Evolutionary conservation across 129 eudicot species (phyloP).

Genomic region (Ambrosia artemisiifolia): DNA sequence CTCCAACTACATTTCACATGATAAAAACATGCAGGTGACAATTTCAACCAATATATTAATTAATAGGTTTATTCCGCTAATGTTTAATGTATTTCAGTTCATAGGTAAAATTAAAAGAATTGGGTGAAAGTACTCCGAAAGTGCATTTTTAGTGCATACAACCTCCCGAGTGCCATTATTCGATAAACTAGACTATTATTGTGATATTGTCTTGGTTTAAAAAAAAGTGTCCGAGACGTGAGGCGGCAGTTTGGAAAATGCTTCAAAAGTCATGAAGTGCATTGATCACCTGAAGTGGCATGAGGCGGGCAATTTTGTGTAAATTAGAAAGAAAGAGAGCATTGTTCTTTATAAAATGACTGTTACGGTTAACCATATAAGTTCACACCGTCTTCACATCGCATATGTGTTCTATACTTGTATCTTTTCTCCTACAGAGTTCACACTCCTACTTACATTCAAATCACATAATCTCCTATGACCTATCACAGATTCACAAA

Average conservation of each 20-base stretch:
- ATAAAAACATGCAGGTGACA: neutral
- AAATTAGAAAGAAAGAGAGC: too few species aligned
- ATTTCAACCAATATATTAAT: neutral
- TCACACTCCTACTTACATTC: neutral
- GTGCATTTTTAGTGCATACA: too few species aligned
- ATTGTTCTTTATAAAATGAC: too few species aligned
- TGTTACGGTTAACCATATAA: neutral
- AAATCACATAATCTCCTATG: too few species aligned
- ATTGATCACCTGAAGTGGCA: neutral
- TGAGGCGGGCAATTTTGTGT: neutral
- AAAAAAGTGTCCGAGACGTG: neutral
- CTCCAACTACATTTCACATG: neutral
- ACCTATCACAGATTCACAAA: neutral
- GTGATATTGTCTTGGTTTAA: too few species aligned
- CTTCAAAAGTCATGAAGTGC: neutral
- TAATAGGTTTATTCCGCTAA: too few species aligned
- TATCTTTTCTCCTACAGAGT: neutral
- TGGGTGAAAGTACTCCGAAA: too few species aligned
- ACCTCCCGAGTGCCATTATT: too few species aligned
- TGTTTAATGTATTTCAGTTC: too few species aligned
- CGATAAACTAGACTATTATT: neutral
- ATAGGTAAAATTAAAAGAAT: too few species aligned
- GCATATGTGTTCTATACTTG: neutral
- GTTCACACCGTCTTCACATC: neutral
- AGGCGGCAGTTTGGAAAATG: neutral